Base-by-base conservation (phyloP, 495 filamentous ascomycete genomes). In the Neurospora sp. region DNA sequence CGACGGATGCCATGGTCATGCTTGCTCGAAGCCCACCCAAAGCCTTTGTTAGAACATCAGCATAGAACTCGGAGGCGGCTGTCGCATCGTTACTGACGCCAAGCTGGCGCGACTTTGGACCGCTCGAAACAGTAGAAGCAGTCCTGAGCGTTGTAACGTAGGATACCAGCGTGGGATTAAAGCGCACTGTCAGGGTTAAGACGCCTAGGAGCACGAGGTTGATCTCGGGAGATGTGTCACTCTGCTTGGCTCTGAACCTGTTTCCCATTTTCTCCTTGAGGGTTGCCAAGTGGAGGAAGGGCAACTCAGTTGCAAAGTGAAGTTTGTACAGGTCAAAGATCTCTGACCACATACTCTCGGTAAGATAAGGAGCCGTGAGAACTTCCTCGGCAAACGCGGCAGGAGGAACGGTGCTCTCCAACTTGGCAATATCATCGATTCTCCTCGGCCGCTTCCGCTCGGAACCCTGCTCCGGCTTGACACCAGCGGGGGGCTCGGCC, bases 241-340 rank as follows among this genome's bases (percentile, higher is more conserved):
- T 73, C 71, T 83, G 81, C 68, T 82, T 81, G 61, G 82, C 72
- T 69, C 78, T 77, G 69, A 80, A 81, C 75, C 77, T 83, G 68
- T 77, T 82, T 70, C 83, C 76, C 41, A 85, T 76, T 69, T 84
- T 85, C 74, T 87, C 83, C 78, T 91, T 91, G 76, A 96, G 91
- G 0, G 91, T 93, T 1, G 91, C 90, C 16, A 92, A 86, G 76
- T 96, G 92, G 20, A 97, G 83, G 78, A 97, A 97, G 3, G 93
- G 92, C 68, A 97, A 85, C 69, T 94, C 89, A 0, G 93, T 91
- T 0, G 91, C 91, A 78, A 91, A 95, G 79, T 97, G 92, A 18
- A 92, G 84, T 81, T 94, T 90, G 79, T 93, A 97, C 68, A 93
- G 87, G 74, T 94, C 92, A 75, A 93, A 92, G 74, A 93, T 79